Base-by-base conservation (phyloP, 257 asterid species). In the Jaltomata sinuosa region DNA sequence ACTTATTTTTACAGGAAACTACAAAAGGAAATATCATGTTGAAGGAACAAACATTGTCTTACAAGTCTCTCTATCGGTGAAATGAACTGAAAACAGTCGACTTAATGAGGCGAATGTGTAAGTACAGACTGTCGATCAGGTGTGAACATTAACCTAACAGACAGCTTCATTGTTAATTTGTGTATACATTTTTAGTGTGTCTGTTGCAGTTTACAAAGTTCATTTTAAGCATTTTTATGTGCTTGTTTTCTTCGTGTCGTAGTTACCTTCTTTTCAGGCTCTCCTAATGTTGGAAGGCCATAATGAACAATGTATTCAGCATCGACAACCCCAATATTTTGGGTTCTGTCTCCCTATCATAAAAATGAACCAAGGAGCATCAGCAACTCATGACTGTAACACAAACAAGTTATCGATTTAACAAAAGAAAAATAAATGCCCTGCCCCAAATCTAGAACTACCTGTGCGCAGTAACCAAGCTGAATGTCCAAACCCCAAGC, bases 401-500 rank as follows among this genome's bases (percentile, higher is more conserved):
- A 27, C n/a, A 49, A 77, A 4, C 27, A 22, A 76, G 25, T 42
- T 76, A 14, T 27, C 19, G 27, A 3, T 27, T 18, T 8, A n/a
- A 59, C n/a, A 8, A 49, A 16, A 16, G 12, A 68, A 34, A 81
- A n/a, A 40, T 0, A 3, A 72, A 3, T 53, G 52, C 16, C 32
- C 16, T 34, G 38, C 38, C 40, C 22, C 55, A 45, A 52, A 69
- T 84, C 25, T 53, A 50, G 34, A 83, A 55, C 86, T 89, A 86
- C 98, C 97, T 93, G 96, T 36, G 96, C 97, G 82, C 98, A 95
- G 81, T 94, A 93, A 42, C 98, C 98, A 14, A 95, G 96, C 84
- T 90, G 94, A 85, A 92, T 87, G 89, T 95, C 98, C 81, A 95
- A 86, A 68, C 98, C 98, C 98, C 98, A 95, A 76, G 98, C 98